Base-by-base conservation (phyloP, 1,284 basidiomycete genomes). In the Somion occarium region DNA sequence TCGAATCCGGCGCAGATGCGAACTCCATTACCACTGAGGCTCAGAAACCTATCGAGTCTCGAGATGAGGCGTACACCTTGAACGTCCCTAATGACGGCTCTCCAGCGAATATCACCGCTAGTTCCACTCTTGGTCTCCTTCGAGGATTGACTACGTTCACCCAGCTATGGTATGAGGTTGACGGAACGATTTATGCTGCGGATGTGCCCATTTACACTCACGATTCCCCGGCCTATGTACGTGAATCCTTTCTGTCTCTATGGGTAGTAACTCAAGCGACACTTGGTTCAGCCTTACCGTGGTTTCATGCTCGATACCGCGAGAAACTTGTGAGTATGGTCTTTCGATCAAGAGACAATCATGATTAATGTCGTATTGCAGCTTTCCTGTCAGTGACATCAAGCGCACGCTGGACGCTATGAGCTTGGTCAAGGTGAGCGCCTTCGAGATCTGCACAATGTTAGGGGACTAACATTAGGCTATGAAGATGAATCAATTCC, bases 281-380 rank as follows among this genome's bases (percentile, higher is more conserved):
- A 27, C 19, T 43, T n/a, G 48, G 27, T 45, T n/a, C 30, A 88
- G 88, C 79, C 83, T 1, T 89, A 78, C 62, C 82, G 93, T 19
- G 91, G 90, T 1, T 75, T 95, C 46, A 79, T 87, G 73, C 75
- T 96, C 3, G 93, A 96, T 59, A 95, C 87, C 0, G 69, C 83
- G 0, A 70, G 85, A 3, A 80, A 85, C 62, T 89, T 57, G 62
- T 62, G 38, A 49, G 56, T 50, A 13, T 19, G 24, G 15, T 9
- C 24, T 39, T 38, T 64, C 3, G 5, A 13, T 19, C 39, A 23
- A 15, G 13, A 25, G 5, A 18, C 37, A 46, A 13, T 27, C 20
- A 23, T 12, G 24, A 13, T 19, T 11, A 24, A 26, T 11, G 9
- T 22, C 12, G 5, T 23, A 27, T 2, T 43, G 1, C 38, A 64